phyloP scores from a whole-genome alignment of 1,284 basidiomycete genomes.

The Ganoderma sinense region DNA sequence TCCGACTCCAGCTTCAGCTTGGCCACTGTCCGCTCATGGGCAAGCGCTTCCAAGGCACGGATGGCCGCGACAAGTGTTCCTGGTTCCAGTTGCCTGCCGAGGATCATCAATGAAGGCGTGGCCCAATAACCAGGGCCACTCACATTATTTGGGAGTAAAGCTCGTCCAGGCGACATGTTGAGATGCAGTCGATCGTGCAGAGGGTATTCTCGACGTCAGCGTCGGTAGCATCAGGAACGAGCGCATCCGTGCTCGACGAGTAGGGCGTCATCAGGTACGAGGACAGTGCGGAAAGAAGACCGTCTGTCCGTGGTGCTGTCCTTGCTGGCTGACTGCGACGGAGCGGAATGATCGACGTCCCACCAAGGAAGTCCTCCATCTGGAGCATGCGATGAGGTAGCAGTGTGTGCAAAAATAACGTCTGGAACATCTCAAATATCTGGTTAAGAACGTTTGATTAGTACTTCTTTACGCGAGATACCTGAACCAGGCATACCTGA shows the following conservation, averaged over 20 bases:
- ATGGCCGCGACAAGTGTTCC: constrained; percentile 86
- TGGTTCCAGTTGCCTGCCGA: constrained; percentile 71
- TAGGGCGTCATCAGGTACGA: constrained; percentile 98
- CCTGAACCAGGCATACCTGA: constrained; percentile 56
- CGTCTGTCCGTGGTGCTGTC: constrained; percentile 77
- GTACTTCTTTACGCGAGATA: background rate
- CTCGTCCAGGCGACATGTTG: constrained; percentile 93
- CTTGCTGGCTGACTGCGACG: constrained; percentile 77
- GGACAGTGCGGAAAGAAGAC: constrained; percentile 92
- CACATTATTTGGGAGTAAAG: constrained; percentile 93
- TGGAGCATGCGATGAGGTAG: constrained; percentile 90
- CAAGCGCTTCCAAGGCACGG: constrained; percentile 88
- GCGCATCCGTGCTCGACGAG: constrained; percentile 69
- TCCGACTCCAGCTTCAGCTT: constrained; percentile 74
- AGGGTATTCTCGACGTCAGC: constrained; percentile 94
- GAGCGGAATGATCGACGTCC: constrained; percentile 88
- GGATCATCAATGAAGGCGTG: background rate
- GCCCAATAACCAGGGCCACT: constrained; percentile 42
- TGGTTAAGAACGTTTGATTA: constrained; percentile 38
- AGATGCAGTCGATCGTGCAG: constrained; percentile 95
- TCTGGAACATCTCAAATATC: constrained; percentile 99
- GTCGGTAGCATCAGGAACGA: constrained; percentile 85
- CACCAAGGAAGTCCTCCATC: constrained; percentile 96
- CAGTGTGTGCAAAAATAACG: constrained; percentile 93
- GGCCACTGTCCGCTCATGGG: constrained; percentile 86